Evolutionary conservation across 768 basidiomycete species (phyloP), one percentile per base, ranked within the genome.

Genomic region (Mycena kentingensis): DNA sequence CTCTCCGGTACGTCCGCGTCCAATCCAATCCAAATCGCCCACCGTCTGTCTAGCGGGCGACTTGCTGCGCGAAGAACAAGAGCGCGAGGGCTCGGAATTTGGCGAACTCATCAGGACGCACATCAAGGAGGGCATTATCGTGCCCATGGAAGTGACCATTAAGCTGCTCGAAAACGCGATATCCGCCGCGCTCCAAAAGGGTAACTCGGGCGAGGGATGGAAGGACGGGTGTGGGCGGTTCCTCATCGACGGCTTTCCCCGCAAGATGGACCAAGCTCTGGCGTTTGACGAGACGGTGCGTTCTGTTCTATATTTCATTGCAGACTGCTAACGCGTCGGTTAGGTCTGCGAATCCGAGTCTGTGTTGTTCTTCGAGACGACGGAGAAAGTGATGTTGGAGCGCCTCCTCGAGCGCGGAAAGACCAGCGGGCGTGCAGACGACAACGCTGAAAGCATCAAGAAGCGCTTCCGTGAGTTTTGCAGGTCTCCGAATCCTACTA

Each of bases 221-320:
- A 69, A 67, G 10, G 73, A 80, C 27, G 90, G 87, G 21, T 74
- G 72, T 46, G 91, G 91, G 27, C 84, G 93, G 38, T 99, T 98
- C 77, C 78, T 98, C 62, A 86, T 99, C 56, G 96, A 99, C 57
- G 97, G 96, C 2, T 98, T 98, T 73, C 97, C 96, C 49, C 82
- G 96, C 55, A 94, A 98, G 77, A 93, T 98, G 93, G 97, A 99
- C 68, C 97, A 99, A 72, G 96, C 95, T 0, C 55, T 87, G 64
- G 85, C 85, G 67, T 99, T 98, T 65, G 96, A 98, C 63, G 76
- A 89, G 61, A 77, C 84, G 41, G 95, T 93, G 60, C 49, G 81
- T 70, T 3, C 21, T 36, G 46, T 21, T 4, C 11, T n/a, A 34
- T 32, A 22, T 46, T 44, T 35, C 18, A 36, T 52, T 34, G n/a